Percentiles rank a stretch among this genome's conserved stretches.
These are phyloP conservation scores for Lycium ferocissimum DNA, from an alignment of 257 asterid species.

Conservation along the genomic window DNA sequence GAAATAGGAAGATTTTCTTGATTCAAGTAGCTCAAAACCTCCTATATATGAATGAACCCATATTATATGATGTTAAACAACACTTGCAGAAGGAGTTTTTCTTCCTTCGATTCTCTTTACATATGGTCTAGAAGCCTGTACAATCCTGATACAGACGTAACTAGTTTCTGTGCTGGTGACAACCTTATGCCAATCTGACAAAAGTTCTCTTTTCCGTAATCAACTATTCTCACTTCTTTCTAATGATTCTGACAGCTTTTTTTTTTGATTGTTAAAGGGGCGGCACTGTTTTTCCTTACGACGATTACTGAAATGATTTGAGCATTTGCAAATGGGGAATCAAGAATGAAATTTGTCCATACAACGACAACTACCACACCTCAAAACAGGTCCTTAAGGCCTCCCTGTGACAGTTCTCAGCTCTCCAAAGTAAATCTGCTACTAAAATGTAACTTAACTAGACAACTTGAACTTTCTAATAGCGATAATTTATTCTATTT, in stretches of 20 bases:
- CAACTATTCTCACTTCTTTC: conserved; percentile 16
- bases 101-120: not conserved
- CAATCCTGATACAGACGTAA: not conserved
- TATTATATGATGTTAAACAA: not conserved
- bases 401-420: not conserved
- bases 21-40: not conserved
- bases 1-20: not conserved
- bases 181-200: not conserved
- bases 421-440: not conserved
- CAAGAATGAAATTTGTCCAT: not conserved
- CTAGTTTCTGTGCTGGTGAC: not conserved
- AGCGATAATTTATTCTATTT: not conserved
- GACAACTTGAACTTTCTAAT: not conserved
- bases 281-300: not conserved
- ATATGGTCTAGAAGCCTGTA: conserved; percentile 4
- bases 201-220: not conserved
- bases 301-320: not conserved
- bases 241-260: not conserved
- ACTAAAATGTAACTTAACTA: not conserved
- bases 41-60: conserved; percentile 19
- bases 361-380: not conserved
- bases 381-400: conserved; percentile 9
- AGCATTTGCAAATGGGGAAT: conserved; percentile 12
- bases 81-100: not conserved
- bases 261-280: too few species aligned